Evolutionary conservation across 257 asterid genomes (phyloP).

Genomic region (Ocimum tenuiflorum): DNA sequence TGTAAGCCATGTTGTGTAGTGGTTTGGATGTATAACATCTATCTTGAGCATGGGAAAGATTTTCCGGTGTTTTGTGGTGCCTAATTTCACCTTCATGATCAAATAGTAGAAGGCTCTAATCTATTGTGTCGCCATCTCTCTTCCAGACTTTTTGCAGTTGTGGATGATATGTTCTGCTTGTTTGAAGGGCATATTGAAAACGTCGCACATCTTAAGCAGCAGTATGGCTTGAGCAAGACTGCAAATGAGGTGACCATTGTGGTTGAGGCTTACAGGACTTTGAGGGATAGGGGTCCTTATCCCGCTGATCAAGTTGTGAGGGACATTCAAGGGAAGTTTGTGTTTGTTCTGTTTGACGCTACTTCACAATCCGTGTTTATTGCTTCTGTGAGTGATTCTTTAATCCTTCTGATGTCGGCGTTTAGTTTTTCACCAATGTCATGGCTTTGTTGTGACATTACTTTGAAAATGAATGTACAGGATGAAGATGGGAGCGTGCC

Average conservation of each 20-base stretch:
- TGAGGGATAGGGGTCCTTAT: constrained; percentile 96
- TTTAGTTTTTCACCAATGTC: neutral
- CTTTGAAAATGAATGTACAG: constrained; percentile 25
- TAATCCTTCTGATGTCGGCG: neutral
- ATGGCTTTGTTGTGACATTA: neutral
- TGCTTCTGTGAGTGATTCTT: constrained; percentile 56
- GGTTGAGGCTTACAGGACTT: constrained; percentile 82
- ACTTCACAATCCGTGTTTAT: constrained; percentile 51
- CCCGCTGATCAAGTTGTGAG: constrained; percentile 93
- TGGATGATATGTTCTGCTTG: constrained; percentile 89
- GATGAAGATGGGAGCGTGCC: constrained; percentile 75
- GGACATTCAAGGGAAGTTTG: constrained; percentile 76
- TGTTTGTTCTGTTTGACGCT: constrained; percentile 64
- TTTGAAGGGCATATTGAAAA: constrained; percentile 90
- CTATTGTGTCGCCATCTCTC: too few species aligned
- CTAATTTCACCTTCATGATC: neutral
- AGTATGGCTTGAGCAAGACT: constrained; percentile 79
- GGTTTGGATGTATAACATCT: too few species aligned
- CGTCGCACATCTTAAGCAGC: constrained; percentile 86
- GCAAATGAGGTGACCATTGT: constrained; percentile 82
- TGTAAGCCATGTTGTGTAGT: too few species aligned
- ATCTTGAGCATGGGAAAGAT: neutral
- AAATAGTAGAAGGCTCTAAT: neutral
- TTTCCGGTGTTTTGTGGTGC: neutral
- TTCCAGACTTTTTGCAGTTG: constrained; percentile 66